These are phyloP conservation scores for Drechmeria coniospora DNA, from an alignment of 2,329 filamentous ascomycete genomes.

Conservation along the genomic window DNA sequence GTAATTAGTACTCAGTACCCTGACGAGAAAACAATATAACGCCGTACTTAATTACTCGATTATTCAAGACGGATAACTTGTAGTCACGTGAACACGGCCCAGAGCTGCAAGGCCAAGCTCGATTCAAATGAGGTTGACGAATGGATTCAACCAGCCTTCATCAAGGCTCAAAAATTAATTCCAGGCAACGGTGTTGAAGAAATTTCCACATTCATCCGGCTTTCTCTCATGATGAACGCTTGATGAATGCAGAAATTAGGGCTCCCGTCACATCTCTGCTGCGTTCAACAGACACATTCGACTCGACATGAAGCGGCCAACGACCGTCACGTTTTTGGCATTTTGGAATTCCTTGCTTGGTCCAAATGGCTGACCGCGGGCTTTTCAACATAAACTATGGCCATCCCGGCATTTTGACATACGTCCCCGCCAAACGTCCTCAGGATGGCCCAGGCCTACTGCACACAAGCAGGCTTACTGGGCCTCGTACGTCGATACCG, in stretches of 20 bases:
- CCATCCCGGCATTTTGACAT: constrained; percentile 17
- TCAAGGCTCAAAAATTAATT: too few relatives aligned
- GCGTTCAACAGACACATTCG: not conserved
- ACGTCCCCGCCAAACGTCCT: constrained; percentile 11
- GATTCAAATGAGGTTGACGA: too few relatives aligned
- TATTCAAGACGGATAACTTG: too few relatives aligned
- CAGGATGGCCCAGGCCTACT: constrained; percentile 12
- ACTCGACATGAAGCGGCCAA: constrained; percentile 19
- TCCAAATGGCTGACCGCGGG: constrained; percentile 22
- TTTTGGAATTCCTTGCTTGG: constrained; percentile 15
- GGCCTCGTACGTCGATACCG: constrained; percentile 8
- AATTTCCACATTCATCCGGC: not conserved
- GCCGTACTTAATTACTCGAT: too few relatives aligned
- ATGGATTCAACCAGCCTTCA: too few relatives aligned
- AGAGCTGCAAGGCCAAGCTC: too few relatives aligned
- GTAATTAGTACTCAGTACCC: too few relatives aligned
- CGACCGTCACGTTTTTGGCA: constrained; percentile 9
- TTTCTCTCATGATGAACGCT: not conserved
- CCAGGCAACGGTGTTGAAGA: too few relatives aligned
- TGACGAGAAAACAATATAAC: too few relatives aligned
- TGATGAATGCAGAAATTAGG: not conserved
- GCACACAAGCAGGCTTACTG: constrained; percentile 15
- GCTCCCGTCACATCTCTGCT: not conserved
- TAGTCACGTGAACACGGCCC: too few relatives aligned
- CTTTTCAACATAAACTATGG: constrained; percentile 18